Evolutionary conservation across 106 monocot genomes (phyloP), one percentile per base, ranked within the genome.

Genomic region (Allium sativum): DNA sequence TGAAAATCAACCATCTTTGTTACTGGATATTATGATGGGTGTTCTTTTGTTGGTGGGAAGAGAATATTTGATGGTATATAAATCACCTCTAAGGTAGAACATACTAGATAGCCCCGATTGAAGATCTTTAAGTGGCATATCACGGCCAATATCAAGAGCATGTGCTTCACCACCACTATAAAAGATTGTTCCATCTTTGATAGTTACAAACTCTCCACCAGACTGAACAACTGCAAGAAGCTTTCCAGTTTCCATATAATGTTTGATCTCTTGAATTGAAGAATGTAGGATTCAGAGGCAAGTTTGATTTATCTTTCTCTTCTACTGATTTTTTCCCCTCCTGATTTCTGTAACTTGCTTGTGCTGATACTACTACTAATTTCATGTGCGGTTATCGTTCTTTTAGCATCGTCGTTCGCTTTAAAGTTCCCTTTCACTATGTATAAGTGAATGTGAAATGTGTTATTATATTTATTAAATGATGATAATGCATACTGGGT

Each of bases 1-100:
- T 87, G 76, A 51, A 82, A 96, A 68, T 90, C 84, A 20, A 96
- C 79, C 95, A 96, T 90, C 95, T 66, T 87, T 87, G 82, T 96
- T 87, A 60, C 76, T 90, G 18, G 95, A 96, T 55, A 96, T 60
- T 42, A 90, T 84, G 45, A 96, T 96, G 12, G 82, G 77, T 19
- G 87, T 87, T 52, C 65, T 67, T 16, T 72, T 80, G 76, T 96
- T 87, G 61, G 70, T 81, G n/a, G 84, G 95, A 71, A 96, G 95
- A 58, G 87, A 91, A 67, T 96, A 96, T 65, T 96, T 96, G 52
- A 96, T 77, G 0, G 81, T 65, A 71, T 82, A 73, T 10, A 63
- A 10, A 59, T 66, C 67, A 19, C 56, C 62, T 41, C 79, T 75
- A 61, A 68, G 73, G 53, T 69, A 69, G 57, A 96, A 90, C 79